Evolutionary conservation across 345 rosid genomes (phyloP).

Genomic region (Schrenkiella parvula): DNA sequence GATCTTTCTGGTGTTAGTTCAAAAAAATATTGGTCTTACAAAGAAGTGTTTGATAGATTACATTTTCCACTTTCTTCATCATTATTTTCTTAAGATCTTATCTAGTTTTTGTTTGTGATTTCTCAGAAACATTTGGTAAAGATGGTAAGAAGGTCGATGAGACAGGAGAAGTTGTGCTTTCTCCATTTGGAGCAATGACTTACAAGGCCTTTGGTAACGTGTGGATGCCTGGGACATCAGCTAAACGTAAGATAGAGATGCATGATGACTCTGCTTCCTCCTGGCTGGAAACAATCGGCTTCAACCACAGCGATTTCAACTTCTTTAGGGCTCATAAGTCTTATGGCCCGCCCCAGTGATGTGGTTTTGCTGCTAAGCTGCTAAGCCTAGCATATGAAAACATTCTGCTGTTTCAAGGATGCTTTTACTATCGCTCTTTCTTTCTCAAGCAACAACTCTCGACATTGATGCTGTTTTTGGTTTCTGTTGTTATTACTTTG

Average conservation of each 20-base stretch:
- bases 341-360: not conserved
- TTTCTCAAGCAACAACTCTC: not conserved
- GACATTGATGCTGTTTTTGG: too few species aligned
- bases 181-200: slow-evolving; percentile 39
- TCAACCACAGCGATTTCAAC: slow-evolving; percentile 39
- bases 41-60: not conserved
- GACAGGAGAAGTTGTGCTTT: slow-evolving; percentile 1
- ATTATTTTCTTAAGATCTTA: not conserved
- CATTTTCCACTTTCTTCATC: not conserved
- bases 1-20: not conserved
- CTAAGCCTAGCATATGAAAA: not conserved
- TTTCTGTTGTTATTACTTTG: too few species aligned
- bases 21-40: not conserved
- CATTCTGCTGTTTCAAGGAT: not conserved
- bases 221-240: slow-evolving; percentile 39
- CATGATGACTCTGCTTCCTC: slow-evolving; percentile 24
- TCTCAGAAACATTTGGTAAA: not conserved
- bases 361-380: not conserved
- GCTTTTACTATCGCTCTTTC: not conserved
- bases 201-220: slow-evolving; percentile 35
- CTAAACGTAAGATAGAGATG: not conserved
- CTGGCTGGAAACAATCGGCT: slow-evolving; percentile 33
- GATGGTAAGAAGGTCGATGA: slow-evolving; percentile 2
- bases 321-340: slow-evolving; percentile 38
- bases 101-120: not conserved